Percentiles rank a stretch among this genome's conserved stretches.
Conservation (phyloP, 768 basidiomycete species). For the Tylopilus subfusipes region DNA sequence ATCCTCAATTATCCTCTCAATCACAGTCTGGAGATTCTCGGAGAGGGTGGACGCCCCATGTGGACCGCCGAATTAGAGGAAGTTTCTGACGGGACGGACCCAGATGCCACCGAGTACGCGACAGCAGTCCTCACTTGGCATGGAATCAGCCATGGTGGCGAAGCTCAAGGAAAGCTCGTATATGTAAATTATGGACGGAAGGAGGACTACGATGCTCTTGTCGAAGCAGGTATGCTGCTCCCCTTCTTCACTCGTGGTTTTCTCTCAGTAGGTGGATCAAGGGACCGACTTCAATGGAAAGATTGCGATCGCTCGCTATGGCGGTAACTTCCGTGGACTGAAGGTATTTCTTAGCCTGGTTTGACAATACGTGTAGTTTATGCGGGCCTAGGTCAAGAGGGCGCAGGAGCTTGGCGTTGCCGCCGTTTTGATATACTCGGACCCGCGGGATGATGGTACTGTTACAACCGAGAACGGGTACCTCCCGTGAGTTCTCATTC, state of each 20-base stretch:
- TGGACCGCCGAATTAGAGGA: constrained; percentile 69
- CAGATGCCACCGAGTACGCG: constrained; percentile 55
- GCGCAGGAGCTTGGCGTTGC: constrained; percentile 86
- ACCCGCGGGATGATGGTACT: constrained; percentile 83
- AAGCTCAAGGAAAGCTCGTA: constrained; percentile 56
- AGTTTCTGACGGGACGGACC: constrained; percentile 60
- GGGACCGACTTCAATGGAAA: constrained; percentile 71
- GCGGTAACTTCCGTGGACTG: constrained; percentile 79
- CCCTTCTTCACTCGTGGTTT: not conserved
- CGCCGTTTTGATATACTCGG: constrained; percentile 80
- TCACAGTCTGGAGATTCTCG: constrained; percentile 52
- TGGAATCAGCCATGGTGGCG: constrained; percentile 63
- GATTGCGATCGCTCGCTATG: constrained; percentile 78
- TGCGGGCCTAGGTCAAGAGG: constrained; percentile 62
- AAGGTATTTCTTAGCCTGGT: constrained; percentile 51
- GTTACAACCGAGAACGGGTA: constrained; percentile 79
- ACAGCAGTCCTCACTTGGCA: constrained; percentile 65
- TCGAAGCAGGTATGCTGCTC: constrained; percentile 39
- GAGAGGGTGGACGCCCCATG: constrained; percentile 43
- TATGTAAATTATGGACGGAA: constrained; percentile 59
- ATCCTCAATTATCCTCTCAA: constrained; percentile 65
- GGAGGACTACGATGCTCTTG: constrained; percentile 60
- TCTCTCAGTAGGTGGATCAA: constrained; percentile 16
- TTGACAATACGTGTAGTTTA: constrained; percentile 10
- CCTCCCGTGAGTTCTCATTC: constrained; percentile 40